A percentile compares a stretch with the other conserved stretches of the same genome.
These are phyloP conservation scores for Malassezia sp. DNA, from an alignment of 1,284 basidiomycete species.

Conservation along the genomic window DNA sequence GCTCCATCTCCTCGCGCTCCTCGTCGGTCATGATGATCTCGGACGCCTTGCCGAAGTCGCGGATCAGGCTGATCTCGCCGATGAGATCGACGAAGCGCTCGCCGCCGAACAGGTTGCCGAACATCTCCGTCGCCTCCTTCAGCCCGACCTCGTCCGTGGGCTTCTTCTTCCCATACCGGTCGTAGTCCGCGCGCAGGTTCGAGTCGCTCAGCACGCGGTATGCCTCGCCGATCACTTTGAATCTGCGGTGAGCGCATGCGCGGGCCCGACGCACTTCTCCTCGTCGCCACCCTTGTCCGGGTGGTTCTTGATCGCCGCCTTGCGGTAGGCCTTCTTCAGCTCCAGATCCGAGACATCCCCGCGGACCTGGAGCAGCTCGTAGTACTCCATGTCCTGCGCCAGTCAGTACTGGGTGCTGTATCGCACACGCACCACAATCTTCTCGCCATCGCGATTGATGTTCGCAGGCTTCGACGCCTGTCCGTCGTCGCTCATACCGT, in stretches of 20 bases:
- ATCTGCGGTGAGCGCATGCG: background rate
- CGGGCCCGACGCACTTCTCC: conserved; percentile 19
- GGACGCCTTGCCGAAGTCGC: conserved; percentile 46
- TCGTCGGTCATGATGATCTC: conserved; percentile 61
- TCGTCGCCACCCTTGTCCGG: conserved; percentile 46
- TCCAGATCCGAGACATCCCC: conserved; percentile 55
- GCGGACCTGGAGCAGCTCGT: conserved; percentile 44
- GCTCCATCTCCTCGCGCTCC: conserved; percentile 76
- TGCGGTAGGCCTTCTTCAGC: conserved; percentile 90
- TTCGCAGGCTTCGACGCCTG: conserved; percentile 19
- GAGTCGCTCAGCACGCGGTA: conserved; percentile 48
- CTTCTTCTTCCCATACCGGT: conserved; percentile 76
- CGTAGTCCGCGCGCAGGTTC: conserved; percentile 80
- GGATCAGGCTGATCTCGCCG: conserved; percentile 46
- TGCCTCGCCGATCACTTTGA: conserved; percentile 55
- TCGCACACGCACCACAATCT: conserved; percentile 24
- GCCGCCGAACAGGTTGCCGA: conserved; percentile 46
- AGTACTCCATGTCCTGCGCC: conserved; percentile 44
- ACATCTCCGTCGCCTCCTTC: conserved; percentile 47
- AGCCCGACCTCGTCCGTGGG: conserved; percentile 45
- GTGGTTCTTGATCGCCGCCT: conserved; percentile 79
- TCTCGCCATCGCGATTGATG: conserved; percentile 39
- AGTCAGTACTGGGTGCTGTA: background rate
- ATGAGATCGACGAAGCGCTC: conserved; percentile 45
- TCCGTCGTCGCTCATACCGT: conserved; percentile 11